Base-by-base conservation (phyloP, 2,329 filamentous ascomycete species). In the Trichoderma arundinaceum region DNA sequence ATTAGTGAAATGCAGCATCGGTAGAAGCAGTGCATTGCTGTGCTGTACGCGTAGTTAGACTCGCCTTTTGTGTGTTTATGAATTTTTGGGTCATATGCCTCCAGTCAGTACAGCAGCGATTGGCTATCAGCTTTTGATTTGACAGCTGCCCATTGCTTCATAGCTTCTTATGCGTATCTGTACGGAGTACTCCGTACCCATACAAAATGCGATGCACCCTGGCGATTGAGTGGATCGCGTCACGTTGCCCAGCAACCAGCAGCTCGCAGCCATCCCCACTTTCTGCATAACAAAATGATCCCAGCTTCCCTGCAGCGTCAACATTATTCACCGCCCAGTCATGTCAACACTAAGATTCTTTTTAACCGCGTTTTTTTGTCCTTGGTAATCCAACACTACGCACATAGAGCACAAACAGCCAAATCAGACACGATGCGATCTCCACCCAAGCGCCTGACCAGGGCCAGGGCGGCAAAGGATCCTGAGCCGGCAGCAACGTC, bases 401-500 rank as follows among this genome's bases (percentile, higher is more conserved):
- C 39, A 63, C 51, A 68, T 66, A 63, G 58, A 62, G 43, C 43
- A 68, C 79, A 59, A 69, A 33, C 52, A 58, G 38, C 59, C n/a
- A 66, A 43, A 32, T 13, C 59, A 38, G 39, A 54, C 48, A 33
- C 48, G 13, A 72, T 88, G 84, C 83, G 85, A 69, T 87, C 84
- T 66, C 85, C 86, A 59, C 86, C 85, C 41, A 86, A 86, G 77
- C 83, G 86, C 69, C 81, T 87, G 72, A 88, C 86, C 68, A 83
- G 86, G 59, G 77, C 81, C 52, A 76, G 81, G 66, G 79, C 80
- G 33, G 80, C 80, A 49, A 82, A 79, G 72, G 74, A 74, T 39
- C 73, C 70, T 61, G 77, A 81, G 65, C 19, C 54, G 5, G 72
- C 75, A 48, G 70, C 71, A 7, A 72, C 75, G 43, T 71, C 71